A percentile compares a stretch with the other conserved stretches of the same genome.
These are phyloP conservation scores for Schrenkiella parvula DNA, from an alignment of 345 rosid genomes.

Conservation along the genomic window DNA sequence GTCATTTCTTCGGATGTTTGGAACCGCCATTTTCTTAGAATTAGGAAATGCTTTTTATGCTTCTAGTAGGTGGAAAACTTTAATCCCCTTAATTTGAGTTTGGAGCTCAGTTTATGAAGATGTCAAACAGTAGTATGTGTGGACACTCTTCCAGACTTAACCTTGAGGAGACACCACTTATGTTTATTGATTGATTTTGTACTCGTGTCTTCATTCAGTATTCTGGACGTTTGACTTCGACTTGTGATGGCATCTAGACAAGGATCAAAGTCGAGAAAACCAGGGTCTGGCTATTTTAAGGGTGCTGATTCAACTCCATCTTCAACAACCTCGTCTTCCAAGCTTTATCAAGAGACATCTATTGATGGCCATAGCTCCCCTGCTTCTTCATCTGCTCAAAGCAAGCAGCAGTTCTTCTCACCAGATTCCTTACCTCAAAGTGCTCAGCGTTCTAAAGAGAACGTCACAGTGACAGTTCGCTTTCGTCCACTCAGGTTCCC, in stretches of 20 bases:
- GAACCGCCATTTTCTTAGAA: background rate
- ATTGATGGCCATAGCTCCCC: slow-evolving; percentile 92
- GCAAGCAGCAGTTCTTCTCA: slow-evolving; percentile 71
- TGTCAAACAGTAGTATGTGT: background rate
- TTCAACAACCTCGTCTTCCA: slow-evolving; percentile 89
- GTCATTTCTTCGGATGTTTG: background rate
- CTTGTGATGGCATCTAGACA: slow-evolving; percentile 70
- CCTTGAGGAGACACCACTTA: background rate
- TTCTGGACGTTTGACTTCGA: slow-evolving; percentile 28
- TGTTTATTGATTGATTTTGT: background rate
- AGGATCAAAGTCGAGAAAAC: slow-evolving; percentile 55
- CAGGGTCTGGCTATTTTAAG: slow-evolving; percentile 40
- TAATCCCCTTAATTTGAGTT: background rate
- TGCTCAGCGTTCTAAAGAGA: slow-evolving; percentile 68
- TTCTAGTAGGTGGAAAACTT: background rate
- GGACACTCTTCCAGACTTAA: background rate
- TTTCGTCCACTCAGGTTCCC: slow-evolving; percentile 91
- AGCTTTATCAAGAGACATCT: slow-evolving; percentile 70
- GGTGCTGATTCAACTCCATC: slow-evolving; percentile 77
- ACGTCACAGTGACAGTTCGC: slow-evolving; percentile 91
- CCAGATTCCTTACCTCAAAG: slow-evolving; percentile 43
- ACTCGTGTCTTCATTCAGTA: slow-evolving; percentile 22
- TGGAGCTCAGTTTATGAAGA: background rate
- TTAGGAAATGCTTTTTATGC: background rate
- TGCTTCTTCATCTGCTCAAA: slow-evolving; percentile 85